Conservation (phyloP, 371 early-diverging fungal species). For the Rhizopus sp. region DNA sequence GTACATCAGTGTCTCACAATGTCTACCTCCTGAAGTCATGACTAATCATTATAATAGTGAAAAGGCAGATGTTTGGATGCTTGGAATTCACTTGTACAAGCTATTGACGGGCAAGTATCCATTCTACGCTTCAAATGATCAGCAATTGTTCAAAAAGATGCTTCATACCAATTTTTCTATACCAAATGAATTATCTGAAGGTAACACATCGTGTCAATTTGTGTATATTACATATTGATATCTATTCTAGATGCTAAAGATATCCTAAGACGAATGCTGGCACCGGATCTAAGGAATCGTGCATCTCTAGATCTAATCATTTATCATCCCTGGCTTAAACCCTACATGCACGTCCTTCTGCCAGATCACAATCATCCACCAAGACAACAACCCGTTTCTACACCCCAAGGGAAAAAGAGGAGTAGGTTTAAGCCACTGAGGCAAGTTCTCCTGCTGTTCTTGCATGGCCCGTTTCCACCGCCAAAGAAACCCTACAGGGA, state of each 20-base stretch:
- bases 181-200: constrained; percentile 40
- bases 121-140: constrained; percentile 40
- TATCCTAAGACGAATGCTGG: constrained; percentile 41
- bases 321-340: constrained; percentile 45
- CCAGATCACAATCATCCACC: constrained; percentile 9
- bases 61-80: constrained; percentile 44
- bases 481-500: constrained; percentile 32
- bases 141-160: constrained; percentile 43
- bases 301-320: constrained; percentile 47
- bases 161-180: constrained; percentile 35
- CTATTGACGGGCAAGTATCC: constrained; percentile 45
- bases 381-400: neutral
- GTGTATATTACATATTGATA: neutral
- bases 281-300: constrained; percentile 32
- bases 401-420: neutral
- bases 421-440: constrained; percentile 5
- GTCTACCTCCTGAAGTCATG: constrained; percentile 41
- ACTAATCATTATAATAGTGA: constrained; percentile 26
- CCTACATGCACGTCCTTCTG: constrained; percentile 18
- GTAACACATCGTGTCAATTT: constrained; percentile 21
- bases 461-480: constrained; percentile 35
- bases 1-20: constrained; percentile 28
- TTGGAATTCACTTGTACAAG: constrained; percentile 43
- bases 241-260: constrained; percentile 40
- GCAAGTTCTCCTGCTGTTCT: constrained; percentile 12